Base-by-base conservation (phyloP, 345 rosid species). In the Dovyalis caffra region DNA sequence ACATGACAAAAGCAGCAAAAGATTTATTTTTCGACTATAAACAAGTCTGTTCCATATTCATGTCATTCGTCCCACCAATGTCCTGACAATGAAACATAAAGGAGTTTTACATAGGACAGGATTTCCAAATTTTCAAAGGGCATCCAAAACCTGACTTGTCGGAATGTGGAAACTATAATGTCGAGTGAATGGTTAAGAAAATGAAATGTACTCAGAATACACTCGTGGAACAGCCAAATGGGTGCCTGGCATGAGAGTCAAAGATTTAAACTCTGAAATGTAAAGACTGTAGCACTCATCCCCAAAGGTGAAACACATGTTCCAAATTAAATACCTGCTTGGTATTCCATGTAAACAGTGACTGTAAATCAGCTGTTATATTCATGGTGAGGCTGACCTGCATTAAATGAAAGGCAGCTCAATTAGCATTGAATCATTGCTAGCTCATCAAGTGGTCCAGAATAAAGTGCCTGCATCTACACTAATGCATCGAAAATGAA, bases 291-390 rank as follows among this genome's bases (percentile, higher is more conserved):
- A 37, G 29, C 28, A 58, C 14, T 34, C 26, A 61, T 8, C 37
- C 70, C 20, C 21, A 33, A 53, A 49, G 26, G 21, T 51, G 29
- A 38, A 29, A 40, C 45, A 2, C 31, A 72, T 26, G 18, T 38
- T 28, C 6, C 16, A 31, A 35, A 76, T 16, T 66, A 71, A 68
- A 71, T 79, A 96, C 99, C 97, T 93, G 98, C 77, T 96, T 93
- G 3, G 99, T 93, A 87, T 96, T 96, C 99, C 99, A 93, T 57
- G 97, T 92, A 80, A 92, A 96, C 43, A 93, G 73, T 37, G 99
- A 88, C 80, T 90, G 94, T 64, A 96, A 80, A 71, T 96, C 95
- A 18, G 97, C 97, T 32, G 94, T 58, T 81, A 96, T 88, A 78
- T 96, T 95, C 88, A 96, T 68, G 16, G 90, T 90, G 81, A 96